A percentile compares a stretch with the other conserved stretches of the same genome.
phyloP scores from a whole-genome alignment of 345 rosid species.

The Stellera chamaejasme region DNA sequence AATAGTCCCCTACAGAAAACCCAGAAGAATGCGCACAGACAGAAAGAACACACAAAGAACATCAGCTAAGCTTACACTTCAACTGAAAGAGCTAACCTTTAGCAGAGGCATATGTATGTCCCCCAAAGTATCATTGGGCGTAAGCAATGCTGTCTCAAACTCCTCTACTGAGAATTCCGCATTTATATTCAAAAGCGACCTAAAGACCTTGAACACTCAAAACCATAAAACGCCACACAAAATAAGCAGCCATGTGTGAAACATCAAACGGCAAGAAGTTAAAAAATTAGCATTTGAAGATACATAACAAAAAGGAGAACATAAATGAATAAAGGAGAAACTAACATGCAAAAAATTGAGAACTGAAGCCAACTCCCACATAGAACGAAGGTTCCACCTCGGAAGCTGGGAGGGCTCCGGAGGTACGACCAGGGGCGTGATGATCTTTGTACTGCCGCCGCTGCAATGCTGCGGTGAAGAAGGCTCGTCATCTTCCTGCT shows the following conservation, averaged over 20 bases:
- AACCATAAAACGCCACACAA: slow-evolving; percentile 6
- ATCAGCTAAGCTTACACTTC: background rate
- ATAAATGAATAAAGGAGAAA: background rate
- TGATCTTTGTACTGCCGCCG: slow-evolving; percentile 42
- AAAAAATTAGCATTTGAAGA: background rate
- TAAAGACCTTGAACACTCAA: slow-evolving; percentile 55
- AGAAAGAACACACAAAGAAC: background rate
- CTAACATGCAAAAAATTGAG: slow-evolving; percentile 98
- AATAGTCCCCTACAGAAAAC: background rate
- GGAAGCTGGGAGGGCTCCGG: slow-evolving; percentile 84
- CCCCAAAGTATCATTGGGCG: slow-evolving; percentile 85
- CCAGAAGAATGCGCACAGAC: slow-evolving; percentile 8
- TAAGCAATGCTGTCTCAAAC: slow-evolving; percentile 84
- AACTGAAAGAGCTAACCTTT: slow-evolving; percentile 60
- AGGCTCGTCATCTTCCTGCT: slow-evolving; percentile 19
- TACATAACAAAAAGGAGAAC: slow-evolving; percentile 11
- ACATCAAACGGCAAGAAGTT: slow-evolving; percentile 11
- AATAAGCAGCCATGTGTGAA: slow-evolving; percentile 8
- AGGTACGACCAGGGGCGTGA: slow-evolving; percentile 65
- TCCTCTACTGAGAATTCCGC: slow-evolving; percentile 95
- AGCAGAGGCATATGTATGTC: slow-evolving; percentile 91
- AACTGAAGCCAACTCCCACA: slow-evolving; percentile 97
- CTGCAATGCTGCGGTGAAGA: slow-evolving; percentile 47
- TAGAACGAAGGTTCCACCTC: slow-evolving; percentile 91
- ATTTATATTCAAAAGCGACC: slow-evolving; percentile 70